Evolutionary conservation across 2,329 filamentous ascomycete species (phyloP).

Genomic region (Colletotrichum nymphaeae): DNA sequence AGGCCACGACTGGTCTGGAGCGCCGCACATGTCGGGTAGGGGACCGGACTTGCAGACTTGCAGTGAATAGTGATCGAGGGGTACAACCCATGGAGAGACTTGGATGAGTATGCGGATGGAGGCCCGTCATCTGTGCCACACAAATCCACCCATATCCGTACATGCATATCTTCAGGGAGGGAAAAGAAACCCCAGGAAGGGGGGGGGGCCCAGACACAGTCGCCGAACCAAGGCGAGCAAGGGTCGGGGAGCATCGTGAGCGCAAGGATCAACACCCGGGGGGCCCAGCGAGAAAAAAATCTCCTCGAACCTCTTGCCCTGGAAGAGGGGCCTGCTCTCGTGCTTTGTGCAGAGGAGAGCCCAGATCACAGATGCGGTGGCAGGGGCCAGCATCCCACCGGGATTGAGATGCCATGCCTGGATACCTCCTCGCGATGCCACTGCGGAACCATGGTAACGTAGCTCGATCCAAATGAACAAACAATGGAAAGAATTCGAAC

Average conservation of each 20-base stretch:
- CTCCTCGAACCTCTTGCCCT: conserved; percentile 3
- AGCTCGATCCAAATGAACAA: neutral
- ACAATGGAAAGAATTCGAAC: neutral
- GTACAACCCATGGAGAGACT: neutral
- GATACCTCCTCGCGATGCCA: neutral
- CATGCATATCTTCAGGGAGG: conserved; percentile 4
- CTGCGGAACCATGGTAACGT: neutral
- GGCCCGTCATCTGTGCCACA: conserved; percentile 18
- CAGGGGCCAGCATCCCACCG: conserved; percentile 14
- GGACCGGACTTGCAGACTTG: neutral
- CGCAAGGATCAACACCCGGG: conserved; percentile 18
- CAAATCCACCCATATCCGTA: neutral
- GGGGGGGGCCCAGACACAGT: conserved; percentile 1
- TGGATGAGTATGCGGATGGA: neutral
- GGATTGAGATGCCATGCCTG: conserved; percentile 3
- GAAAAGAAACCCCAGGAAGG: conserved; percentile 12
- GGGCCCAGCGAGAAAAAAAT: neutral
- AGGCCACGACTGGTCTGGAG: conserved; percentile 13
- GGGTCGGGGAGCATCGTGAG: conserved; percentile 12
- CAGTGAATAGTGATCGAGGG: neutral
- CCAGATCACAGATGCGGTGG: neutral
- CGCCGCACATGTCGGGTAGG: conserved; percentile 18
- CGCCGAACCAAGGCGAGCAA: conserved; percentile 4
- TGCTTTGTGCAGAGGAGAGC: conserved; percentile 2
- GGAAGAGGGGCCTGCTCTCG: neutral